phyloP scores from a whole-genome alignment of 2,329 filamentous ascomycete genomes.

The Torrubiella hemipterigena region DNA sequence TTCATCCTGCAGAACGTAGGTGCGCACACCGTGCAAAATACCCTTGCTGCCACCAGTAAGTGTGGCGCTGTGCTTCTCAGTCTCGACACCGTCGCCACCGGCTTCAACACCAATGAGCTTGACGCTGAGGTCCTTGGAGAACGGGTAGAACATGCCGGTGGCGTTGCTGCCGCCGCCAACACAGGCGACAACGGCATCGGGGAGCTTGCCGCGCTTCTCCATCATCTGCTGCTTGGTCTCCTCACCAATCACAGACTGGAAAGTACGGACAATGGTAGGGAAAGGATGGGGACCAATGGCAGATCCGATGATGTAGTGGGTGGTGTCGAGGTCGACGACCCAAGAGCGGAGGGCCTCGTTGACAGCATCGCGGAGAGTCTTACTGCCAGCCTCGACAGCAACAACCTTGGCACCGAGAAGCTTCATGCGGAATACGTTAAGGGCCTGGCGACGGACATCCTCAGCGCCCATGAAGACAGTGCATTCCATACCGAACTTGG shows the following conservation, averaged over 20 bases:
- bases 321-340: conserved; percentile 86
- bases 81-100: conserved; percentile 85
- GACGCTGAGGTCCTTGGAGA: conserved; percentile 72
- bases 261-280: conserved; percentile 92
- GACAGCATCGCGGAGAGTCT: conserved; percentile 75
- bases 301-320: conserved; percentile 96
- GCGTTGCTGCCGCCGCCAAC: conserved; percentile 94
- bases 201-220: conserved; percentile 73
- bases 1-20: conserved; percentile 86
- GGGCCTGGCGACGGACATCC: conserved; percentile 86
- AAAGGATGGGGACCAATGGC: conserved; percentile 97
- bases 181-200: conserved; percentile 91
- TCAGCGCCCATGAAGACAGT: conserved; percentile 98
- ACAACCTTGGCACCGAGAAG: conserved; percentile 87
- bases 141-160: conserved; percentile 96
- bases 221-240: conserved; percentile 92
- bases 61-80: conserved; percentile 74
- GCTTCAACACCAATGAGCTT: conserved; percentile 91
- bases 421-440: conserved; percentile 98
- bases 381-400: conserved; percentile 81
- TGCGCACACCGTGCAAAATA: conserved; percentile 89
- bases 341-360: conserved; percentile 92
- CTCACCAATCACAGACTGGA: conserved; percentile 91
- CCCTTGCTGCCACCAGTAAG: conserved; percentile 78
- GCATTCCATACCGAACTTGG: conserved; percentile 97